Evolutionary conservation across 2,329 filamentous ascomycete genomes (phyloP).

Genomic region (Didymella pomorum): DNA sequence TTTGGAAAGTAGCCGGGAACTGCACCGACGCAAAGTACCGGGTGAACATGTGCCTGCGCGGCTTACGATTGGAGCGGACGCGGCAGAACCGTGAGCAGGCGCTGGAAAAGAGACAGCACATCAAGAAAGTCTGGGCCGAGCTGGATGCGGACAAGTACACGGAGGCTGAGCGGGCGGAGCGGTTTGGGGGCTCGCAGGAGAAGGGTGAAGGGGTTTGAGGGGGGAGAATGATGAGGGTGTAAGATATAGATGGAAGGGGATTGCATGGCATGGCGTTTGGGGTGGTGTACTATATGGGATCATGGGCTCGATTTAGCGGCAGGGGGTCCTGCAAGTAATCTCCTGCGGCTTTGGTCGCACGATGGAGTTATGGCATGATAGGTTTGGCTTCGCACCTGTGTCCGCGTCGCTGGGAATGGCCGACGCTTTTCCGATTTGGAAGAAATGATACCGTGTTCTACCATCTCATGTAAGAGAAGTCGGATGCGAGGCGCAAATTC

Average conservation of each 20-base stretch:
- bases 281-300: conserved; percentile 8
- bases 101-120: conserved; percentile 71
- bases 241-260: not conserved
- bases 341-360: not conserved
- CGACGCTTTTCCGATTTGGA: too few species aligned
- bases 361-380: not conserved
- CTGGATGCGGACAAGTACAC: conserved; percentile 71
- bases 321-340: not conserved
- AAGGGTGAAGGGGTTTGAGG: conserved; percentile 4
- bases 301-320: not conserved
- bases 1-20: conserved; percentile 89
- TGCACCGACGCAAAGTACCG: conserved; percentile 87
- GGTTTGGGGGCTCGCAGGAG: not conserved
- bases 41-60: conserved; percentile 84
- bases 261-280: conserved; percentile 4
- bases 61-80: conserved; percentile 80
- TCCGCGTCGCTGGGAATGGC: not conserved
- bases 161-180: conserved; percentile 2
- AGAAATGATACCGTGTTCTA: too few species aligned
- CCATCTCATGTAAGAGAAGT: too few species aligned
- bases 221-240: not conserved
- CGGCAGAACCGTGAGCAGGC: conserved; percentile 76
- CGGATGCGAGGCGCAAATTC: too few species aligned
- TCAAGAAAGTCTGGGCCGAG: conserved; percentile 81
- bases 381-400: not conserved